These are phyloP conservation scores for Kluyveromyces aestuarii DNA, from an alignment of 805 yeast genomes.

Conservation along the genomic window DNA sequence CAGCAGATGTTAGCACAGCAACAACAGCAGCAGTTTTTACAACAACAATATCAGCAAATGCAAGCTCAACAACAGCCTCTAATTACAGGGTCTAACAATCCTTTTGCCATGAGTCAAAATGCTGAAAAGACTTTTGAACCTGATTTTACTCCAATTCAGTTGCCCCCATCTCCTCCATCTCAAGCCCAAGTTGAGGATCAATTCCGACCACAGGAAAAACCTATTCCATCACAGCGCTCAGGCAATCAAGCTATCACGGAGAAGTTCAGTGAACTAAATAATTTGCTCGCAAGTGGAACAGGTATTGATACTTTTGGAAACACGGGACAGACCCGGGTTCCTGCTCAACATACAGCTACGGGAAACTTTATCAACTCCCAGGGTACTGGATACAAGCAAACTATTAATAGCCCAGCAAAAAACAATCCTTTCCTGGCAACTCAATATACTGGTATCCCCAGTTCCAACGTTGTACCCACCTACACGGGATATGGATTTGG, in stretches of 20 bases:
- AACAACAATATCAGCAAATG: conserved; percentile 30
- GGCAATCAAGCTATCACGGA: conserved; percentile 49
- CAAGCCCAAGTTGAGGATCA: conserved; percentile 2
- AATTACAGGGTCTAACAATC: conserved; percentile 69
- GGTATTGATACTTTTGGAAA: conserved; percentile 79
- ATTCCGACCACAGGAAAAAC: conserved; percentile 22
- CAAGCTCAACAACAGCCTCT: conserved; percentile 42
- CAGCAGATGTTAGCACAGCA: conserved; percentile 22
- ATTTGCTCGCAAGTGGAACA: conserved; percentile 73
- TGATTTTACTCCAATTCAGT: conserved; percentile 1
- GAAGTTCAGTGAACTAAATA: conserved; percentile 63
- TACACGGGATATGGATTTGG: conserved; percentile 95
- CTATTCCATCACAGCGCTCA: conserved; percentile 38
- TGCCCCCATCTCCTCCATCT: conserved; percentile 8
- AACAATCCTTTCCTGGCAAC: conserved; percentile 41
- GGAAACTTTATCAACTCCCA: conserved; percentile 76
- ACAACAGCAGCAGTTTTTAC: conserved; percentile 16
- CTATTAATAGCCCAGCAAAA: conserved; percentile 29
- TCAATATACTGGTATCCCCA: conserved; percentile 67
- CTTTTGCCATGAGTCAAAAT: conserved; percentile 45
- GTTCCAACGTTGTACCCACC: conserved; percentile 62
- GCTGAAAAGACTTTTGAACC: conserved; percentile 4
- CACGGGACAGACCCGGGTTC: conserved; percentile 49
- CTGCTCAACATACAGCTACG: conserved; percentile 85
- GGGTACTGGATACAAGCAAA: conserved; percentile 71